Conservation (phyloP, 75 land plant species). For the Ceratopteris richardii region DNA sequence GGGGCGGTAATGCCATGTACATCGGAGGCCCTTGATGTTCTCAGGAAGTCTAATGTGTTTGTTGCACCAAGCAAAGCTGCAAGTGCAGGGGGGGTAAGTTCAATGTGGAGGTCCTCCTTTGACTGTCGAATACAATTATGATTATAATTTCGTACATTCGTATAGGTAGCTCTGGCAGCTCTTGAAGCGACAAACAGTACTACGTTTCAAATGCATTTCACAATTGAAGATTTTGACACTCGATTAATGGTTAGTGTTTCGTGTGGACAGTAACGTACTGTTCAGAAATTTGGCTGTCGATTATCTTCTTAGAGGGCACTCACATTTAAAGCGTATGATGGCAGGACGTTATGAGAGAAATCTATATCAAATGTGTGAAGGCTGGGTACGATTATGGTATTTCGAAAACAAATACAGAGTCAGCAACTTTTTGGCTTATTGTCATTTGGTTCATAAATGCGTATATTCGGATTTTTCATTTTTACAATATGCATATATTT, state of each 20-base stretch:
- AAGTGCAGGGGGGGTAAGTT: slow-evolving; percentile 91
- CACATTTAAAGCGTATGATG: too few species aligned
- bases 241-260: slow-evolving; percentile 45
- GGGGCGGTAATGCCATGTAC: slow-evolving; percentile 99
- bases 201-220: slow-evolving; percentile 43
- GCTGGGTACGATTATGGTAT: slow-evolving; percentile 79
- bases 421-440: slow-evolving; percentile 12
- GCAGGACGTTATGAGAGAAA: slow-evolving; percentile 92
- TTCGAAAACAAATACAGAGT: slow-evolving; percentile 81
- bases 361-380: slow-evolving; percentile 74
- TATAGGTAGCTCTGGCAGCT: slow-evolving; percentile 75
- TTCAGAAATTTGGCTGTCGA: not conserved
- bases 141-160: not conserved
- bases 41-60: slow-evolving; percentile 76
- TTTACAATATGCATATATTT: not conserved
- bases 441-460: not conserved
- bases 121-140: not conserved
- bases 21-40: slow-evolving; percentile 83
- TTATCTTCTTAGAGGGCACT: not conserved
- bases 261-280: too few species aligned
- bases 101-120: not conserved
- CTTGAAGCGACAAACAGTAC: slow-evolving; percentile 66
- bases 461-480: not conserved
- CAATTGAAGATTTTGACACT: slow-evolving; percentile 67
- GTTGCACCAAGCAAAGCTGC: slow-evolving; percentile 97